Percentiles rank a stretch among this genome's conserved stretches.
Evolutionary conservation across 352 stramenopile species (phyloP).

Genomic region (Pythium brachiatum): DNA sequence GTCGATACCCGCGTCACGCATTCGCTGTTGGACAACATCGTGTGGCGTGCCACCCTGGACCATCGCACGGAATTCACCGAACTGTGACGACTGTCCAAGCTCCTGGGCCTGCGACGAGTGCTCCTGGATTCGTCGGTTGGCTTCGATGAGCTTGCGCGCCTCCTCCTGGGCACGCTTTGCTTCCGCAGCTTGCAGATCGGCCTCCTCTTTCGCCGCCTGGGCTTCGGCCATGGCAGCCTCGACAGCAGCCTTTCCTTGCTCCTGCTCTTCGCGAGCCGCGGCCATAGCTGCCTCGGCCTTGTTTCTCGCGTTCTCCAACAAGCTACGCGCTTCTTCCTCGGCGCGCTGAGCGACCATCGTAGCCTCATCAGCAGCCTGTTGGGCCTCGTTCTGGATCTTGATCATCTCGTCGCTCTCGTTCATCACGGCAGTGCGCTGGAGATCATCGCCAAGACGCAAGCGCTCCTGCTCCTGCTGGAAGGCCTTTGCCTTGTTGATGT

Average conservation of each 20-base stretch:
- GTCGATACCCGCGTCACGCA: slow-evolving; percentile 75
- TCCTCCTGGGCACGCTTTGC: slow-evolving; percentile 73
- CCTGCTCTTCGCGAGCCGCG: slow-evolving; percentile 73
- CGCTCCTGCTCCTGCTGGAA: slow-evolving; percentile 72
- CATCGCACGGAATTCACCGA: slow-evolving; percentile 63
- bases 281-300: slow-evolving; percentile 84
- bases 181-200: slow-evolving; percentile 76
- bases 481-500: slow-evolving; percentile 83
- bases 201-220: slow-evolving; percentile 71
- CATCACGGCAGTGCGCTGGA: slow-evolving; percentile 59
- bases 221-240: slow-evolving; percentile 85
- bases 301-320: slow-evolving; percentile 72
- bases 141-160: slow-evolving; percentile 80
- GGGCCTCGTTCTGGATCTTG: slow-evolving; percentile 78
- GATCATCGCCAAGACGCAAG: slow-evolving; percentile 51
- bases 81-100: slow-evolving; percentile 49
- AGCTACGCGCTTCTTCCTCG: slow-evolving; percentile 70
- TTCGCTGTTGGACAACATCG: slow-evolving; percentile 70
- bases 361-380: slow-evolving; percentile 80
- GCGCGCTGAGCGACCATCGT: slow-evolving; percentile 61
- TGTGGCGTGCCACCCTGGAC: slow-evolving; percentile 65
- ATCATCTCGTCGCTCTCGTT: slow-evolving; percentile 81
- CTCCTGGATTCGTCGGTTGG: slow-evolving; percentile 82
- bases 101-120: slow-evolving; percentile 27
- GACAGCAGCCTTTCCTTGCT: slow-evolving; percentile 78